These are phyloP conservation scores for Kodamaea plutei DNA, from an alignment of 1,139 yeast genomes.

Conservation along the genomic window DNA sequence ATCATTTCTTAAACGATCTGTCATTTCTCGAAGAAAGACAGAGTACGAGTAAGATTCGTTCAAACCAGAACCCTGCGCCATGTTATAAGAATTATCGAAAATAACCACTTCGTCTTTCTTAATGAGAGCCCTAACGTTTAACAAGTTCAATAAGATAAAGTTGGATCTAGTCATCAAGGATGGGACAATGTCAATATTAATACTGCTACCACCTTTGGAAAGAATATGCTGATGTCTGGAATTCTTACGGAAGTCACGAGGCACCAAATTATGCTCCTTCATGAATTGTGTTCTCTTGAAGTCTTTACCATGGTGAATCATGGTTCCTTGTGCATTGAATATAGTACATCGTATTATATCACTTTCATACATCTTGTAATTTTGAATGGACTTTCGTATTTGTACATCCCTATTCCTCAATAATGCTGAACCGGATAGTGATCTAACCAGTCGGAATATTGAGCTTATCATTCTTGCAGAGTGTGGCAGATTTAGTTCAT, in stretches of 20 bases:
- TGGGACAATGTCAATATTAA: conserved; percentile 41
- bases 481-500: too few species aligned
- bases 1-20: conserved; percentile 22
- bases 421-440: too few species aligned
- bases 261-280: conserved; percentile 31
- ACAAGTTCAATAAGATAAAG: conserved; percentile 35
- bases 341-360: conserved; percentile 57
- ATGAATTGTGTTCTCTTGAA: conserved; percentile 34
- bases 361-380: conserved; percentile 18
- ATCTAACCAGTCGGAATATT: too few species aligned
- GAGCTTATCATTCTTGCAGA: too few species aligned
- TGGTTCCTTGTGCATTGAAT: conserved; percentile 33
- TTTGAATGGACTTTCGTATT: conserved; percentile 4
- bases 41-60: conserved; percentile 38
- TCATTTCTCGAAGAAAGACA: conserved; percentile 31
- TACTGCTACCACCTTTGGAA: conserved; percentile 9
- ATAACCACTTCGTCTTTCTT: conserved; percentile 37
- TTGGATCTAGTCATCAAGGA: conserved; percentile 35
- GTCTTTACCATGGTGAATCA: conserved; percentile 39
- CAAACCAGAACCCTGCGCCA: conserved; percentile 22
- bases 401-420: conserved; percentile 1
- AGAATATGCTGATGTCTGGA: conserved; percentile 22
- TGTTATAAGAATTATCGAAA: conserved; percentile 28
- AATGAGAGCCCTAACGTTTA: conserved; percentile 42
- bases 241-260: conserved; percentile 42